Percentiles rank a stretch among this genome's conserved stretches.
Conservation (phyloP, 768 basidiomycete genomes). For the Lactifluus pinguis region DNA sequence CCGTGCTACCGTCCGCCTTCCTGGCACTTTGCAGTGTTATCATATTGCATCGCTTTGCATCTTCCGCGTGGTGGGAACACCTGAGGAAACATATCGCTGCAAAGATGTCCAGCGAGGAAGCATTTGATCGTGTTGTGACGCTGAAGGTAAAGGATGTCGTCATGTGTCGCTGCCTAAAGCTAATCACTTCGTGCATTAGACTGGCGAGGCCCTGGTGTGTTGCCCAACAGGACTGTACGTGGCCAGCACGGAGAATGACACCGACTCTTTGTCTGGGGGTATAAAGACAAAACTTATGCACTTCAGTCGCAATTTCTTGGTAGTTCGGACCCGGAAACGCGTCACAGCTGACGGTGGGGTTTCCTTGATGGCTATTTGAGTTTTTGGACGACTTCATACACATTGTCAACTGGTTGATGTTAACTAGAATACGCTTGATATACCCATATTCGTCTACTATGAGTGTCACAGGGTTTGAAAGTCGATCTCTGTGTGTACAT, state of each 20-base stretch:
- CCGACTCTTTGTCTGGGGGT: conserved; percentile 6
- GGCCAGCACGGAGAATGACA: conserved; percentile 13
- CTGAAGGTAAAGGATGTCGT: conserved; percentile 40
- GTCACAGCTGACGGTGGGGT: conserved; percentile 59
- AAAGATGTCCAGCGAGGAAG: conserved; percentile 47
- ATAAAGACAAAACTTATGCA: conserved; percentile 26
- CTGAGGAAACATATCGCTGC: conserved; percentile 58
- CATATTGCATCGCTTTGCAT: conserved; percentile 68
- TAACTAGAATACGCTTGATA: background rate
- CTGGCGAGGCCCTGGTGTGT: conserved; percentile 61
- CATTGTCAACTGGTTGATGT: background rate
- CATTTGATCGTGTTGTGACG: conserved; percentile 56
- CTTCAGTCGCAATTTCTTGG: conserved; percentile 49
- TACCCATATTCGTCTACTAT: background rate
- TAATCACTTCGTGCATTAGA: conserved; percentile 32
- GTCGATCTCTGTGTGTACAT: too few relatives aligned
- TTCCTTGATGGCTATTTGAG: conserved; percentile 36
- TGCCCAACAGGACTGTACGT: conserved; percentile 54
- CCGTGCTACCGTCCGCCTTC: conserved; percentile 57
- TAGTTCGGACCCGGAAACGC: conserved; percentile 53
- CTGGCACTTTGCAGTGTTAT: conserved; percentile 57
- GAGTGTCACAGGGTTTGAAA: too few relatives aligned
- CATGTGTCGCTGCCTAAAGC: background rate
- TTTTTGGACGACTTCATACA: background rate
- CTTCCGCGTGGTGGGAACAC: conserved; percentile 69